Conservation (phyloP, 2,329 filamentous ascomycete genomes). For the Colletotrichum sp. region DNA sequence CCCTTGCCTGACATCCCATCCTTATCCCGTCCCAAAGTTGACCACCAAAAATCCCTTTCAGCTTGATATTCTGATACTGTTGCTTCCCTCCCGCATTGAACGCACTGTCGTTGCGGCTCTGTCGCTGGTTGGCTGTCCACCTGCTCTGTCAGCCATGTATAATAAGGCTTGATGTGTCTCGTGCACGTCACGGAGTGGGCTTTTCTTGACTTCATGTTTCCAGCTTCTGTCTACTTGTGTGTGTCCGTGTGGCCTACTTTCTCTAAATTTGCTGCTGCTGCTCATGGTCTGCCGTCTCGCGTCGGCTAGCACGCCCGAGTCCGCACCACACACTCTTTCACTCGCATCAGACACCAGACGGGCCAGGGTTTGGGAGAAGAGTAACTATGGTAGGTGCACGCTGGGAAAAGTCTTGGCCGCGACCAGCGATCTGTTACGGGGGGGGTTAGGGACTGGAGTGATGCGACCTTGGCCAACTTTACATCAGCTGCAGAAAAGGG, state of each 20-base stretch:
- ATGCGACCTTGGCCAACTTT: neutral
- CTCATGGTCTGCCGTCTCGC: neutral
- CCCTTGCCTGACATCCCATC: constrained; percentile 10
- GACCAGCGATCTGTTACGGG: neutral
- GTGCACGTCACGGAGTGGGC: constrained; percentile 14
- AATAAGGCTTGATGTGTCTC: constrained; percentile 10
- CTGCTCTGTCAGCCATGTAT: constrained; percentile 14
- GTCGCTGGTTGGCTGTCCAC: neutral
- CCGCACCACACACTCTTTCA: neutral
- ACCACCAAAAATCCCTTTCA: neutral
- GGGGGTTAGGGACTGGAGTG: neutral
- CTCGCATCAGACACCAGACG: neutral
- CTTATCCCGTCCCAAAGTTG: neutral
- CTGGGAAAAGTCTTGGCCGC: neutral
- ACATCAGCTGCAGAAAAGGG: neutral
- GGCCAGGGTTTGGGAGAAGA: neutral
- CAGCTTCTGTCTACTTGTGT: neutral
- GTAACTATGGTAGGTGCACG: neutral
- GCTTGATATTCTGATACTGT: neutral
- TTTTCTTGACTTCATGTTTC: neutral
- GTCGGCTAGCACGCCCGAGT: neutral
- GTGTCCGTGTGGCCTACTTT: neutral
- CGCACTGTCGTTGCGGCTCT: neutral
- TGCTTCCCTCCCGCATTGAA: neutral
- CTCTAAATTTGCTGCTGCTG: neutral